A percentile compares a stretch with the other conserved stretches of the same genome.
Conservation (phyloP, 495 filamentous ascomycete genomes). For the Chaetomium fimeti region DNA sequence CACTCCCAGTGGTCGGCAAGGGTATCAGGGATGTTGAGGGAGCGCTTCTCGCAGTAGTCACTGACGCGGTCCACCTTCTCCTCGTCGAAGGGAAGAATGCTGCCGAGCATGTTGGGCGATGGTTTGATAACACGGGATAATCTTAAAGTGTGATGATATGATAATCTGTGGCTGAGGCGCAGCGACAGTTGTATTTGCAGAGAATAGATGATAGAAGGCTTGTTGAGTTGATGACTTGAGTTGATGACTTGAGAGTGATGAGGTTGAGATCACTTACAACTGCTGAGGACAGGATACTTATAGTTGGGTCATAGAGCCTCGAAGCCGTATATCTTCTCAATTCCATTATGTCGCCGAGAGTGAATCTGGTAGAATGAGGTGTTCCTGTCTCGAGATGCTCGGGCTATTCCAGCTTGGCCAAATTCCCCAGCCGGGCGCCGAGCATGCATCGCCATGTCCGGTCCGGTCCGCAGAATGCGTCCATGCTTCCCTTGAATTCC, state of each 20-base stretch:
- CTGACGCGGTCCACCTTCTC: neutral
- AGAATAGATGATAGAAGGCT: neutral
- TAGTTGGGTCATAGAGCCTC: neutral
- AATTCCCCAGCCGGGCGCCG: neutral
- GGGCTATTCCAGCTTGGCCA: neutral
- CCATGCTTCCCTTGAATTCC: too few species aligned
- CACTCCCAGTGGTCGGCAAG: slow-evolving; percentile 2
- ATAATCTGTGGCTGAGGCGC: neutral
- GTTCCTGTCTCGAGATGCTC: too few species aligned
- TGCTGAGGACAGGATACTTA: neutral
- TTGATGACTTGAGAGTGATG: neutral
- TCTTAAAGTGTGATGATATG: neutral
- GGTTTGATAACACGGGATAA: neutral
- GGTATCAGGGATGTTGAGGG: neutral
- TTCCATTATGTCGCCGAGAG: neutral
- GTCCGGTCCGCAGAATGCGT: too few species aligned
- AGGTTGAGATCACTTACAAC: neutral
- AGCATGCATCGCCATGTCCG: too few species aligned
- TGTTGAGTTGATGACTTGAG: neutral
- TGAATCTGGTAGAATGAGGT: neutral
- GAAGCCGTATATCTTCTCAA: neutral
- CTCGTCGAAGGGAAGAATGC: neutral
- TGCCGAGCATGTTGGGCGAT: neutral
- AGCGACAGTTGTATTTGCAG: neutral
- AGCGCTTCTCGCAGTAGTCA: neutral